phyloP scores from a whole-genome alignment of 805 yeast genomes.

The Ogataea glucozyma region DNA sequence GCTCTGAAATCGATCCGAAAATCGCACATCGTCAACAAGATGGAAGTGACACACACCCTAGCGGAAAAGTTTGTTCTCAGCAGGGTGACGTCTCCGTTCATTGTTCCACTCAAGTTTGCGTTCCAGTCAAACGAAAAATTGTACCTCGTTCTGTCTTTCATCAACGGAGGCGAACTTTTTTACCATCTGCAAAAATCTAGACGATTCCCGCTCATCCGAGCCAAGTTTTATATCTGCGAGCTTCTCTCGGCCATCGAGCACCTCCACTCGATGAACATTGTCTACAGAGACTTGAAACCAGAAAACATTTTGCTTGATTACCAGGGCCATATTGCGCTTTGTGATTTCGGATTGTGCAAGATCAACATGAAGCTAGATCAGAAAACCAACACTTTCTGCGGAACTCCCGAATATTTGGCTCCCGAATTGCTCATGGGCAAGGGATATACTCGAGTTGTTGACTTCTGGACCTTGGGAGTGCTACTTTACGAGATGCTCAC shows the following conservation, averaged over 20 bases:
- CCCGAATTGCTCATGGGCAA: conserved; percentile 90
- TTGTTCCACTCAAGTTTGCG: conserved; percentile 93
- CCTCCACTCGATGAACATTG: conserved; percentile 85
- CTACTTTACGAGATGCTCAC: conserved; percentile 93
- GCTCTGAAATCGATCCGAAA: conserved; percentile 93
- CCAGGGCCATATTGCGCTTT: conserved; percentile 95
- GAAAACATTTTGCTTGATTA: conserved; percentile 92
- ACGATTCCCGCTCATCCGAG: conserved; percentile 80
- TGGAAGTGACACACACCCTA: conserved; percentile 93
- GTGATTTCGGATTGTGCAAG: conserved; percentile 97
- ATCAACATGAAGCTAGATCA: conserved; percentile 90
- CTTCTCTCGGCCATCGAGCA: conserved; percentile 90
- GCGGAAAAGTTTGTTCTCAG: conserved; percentile 97
- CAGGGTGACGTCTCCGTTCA: conserved; percentile 89
- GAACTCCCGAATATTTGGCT: conserved; percentile 96
- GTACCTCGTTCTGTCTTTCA: conserved; percentile 85
- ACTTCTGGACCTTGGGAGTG: conserved; percentile 98
- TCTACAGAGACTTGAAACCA: conserved; percentile 94
- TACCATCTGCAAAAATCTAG: conserved; percentile 93
- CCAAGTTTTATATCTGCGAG: conserved; percentile 94
- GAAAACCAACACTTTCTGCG: conserved; percentile 89
- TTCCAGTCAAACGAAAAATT: conserved; percentile 97
- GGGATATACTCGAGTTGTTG: conserved; percentile 94
- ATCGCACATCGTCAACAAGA: conserved; percentile 88
- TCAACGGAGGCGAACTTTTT: conserved; percentile 96